Conservation (phyloP, 2,329 filamentous ascomycete species). For the Blumeria hordei region DNA sequence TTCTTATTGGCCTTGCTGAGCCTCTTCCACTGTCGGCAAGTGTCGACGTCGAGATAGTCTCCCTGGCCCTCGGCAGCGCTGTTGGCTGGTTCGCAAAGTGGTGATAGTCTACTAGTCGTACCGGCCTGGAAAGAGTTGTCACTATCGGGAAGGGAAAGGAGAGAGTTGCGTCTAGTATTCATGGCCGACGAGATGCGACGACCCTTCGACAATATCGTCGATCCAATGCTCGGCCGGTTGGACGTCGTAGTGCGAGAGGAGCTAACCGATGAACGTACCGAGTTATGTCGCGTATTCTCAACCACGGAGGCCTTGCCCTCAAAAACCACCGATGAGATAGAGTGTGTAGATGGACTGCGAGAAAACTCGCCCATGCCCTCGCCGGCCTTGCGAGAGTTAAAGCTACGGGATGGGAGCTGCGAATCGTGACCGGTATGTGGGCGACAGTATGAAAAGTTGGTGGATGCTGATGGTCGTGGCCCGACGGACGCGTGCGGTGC, state of each 20-base stretch:
- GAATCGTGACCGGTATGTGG: no score
- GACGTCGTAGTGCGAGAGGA: neutral
- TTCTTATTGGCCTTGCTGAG: constrained; percentile 8
- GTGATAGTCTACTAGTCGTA: neutral
- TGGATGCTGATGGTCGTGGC: no score
- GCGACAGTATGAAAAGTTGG: no score
- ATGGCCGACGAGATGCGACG: neutral
- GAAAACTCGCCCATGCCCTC: no score
- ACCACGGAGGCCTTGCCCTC: neutral
- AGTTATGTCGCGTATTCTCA: neutral
- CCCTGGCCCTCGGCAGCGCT: neutral
- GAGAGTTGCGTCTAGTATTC: neutral
- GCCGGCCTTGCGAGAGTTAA: no score
- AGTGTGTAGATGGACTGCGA: neutral
- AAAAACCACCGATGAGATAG: neutral
- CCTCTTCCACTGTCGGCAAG: constrained; percentile 9
- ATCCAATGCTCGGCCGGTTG: neutral
- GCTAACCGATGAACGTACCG: neutral
- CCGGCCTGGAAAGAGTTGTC: neutral
- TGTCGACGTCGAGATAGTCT: constrained; percentile 8
- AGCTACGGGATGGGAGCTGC: no score
- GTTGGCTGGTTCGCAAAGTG: neutral
- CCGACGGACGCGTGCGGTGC: no score
- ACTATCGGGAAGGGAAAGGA: neutral
- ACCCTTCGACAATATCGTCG: neutral